phyloP scores from a whole-genome alignment of 805 yeast genomes.

The Monosporozyma servazzii region DNA sequence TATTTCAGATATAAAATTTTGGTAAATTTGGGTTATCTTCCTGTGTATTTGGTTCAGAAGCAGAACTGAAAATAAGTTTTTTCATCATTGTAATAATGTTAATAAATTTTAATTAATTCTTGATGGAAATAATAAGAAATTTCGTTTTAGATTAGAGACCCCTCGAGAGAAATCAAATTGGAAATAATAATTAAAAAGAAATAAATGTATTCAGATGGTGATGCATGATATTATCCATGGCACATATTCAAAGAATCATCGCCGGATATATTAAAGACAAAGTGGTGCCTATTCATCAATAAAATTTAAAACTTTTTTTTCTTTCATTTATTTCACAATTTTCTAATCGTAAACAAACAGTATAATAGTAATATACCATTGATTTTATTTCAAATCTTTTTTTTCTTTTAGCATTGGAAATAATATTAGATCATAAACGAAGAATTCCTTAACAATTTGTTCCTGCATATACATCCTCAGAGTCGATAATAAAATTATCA shows the following conservation, averaged over 20 bases:
- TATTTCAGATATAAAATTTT: constrained; percentile 45
- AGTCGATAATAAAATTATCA: constrained; percentile 27
- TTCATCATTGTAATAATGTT: constrained; percentile 22
- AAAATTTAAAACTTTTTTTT: constrained; percentile 4
- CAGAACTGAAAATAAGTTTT: constrained; percentile 70
- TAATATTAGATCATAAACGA: constrained; percentile 52
- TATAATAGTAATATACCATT: neutral
- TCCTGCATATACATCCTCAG: constrained; percentile 77
- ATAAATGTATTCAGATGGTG: constrained; percentile 70
- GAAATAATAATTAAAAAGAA: constrained; percentile 6
- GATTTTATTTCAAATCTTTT: neutral
- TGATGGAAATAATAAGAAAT: neutral
- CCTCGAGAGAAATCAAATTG: constrained; percentile 5
- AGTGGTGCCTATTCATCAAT: constrained; percentile 34
- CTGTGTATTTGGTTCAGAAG: constrained; percentile 67
- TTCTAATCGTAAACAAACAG: neutral
- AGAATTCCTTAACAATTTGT: constrained; percentile 62
- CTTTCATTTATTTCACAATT: constrained; percentile 10
- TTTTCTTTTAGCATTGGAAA: constrained; percentile 1
- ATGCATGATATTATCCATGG: constrained; percentile 87
- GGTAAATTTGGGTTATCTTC: constrained; percentile 66
- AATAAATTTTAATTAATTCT: neutral
- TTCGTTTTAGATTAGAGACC: neutral
- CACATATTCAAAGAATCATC: constrained; percentile 47
- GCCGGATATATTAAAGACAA: constrained; percentile 30